These are phyloP conservation scores for Marasmius tenuissimus DNA, from an alignment of 1,284 basidiomycete genomes.

Conservation along the genomic window DNA sequence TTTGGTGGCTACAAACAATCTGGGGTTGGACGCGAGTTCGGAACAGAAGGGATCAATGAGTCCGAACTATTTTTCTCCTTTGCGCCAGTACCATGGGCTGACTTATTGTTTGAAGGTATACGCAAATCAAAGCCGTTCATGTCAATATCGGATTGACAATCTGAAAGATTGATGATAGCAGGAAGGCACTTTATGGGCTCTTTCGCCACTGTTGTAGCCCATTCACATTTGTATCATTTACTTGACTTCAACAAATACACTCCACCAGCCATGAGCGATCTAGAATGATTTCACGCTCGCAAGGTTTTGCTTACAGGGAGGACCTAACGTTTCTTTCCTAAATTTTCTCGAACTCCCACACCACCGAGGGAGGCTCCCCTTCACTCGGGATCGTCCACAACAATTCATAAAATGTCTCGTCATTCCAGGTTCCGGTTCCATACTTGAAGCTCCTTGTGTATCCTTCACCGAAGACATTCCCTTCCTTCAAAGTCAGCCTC, in stretches of 20 bases:
- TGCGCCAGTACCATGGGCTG: not conserved
- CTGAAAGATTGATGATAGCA: not conserved
- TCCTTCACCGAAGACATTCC: constrained; percentile 18
- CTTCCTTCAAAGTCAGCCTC: constrained; percentile 16
- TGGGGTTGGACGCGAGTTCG: not conserved
- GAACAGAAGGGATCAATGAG: not conserved
- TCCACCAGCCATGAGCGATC: too few species aligned
- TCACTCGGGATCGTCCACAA: constrained; percentile 18
- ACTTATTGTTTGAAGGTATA: not conserved
- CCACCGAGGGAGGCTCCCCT: too few species aligned
- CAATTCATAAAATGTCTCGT: constrained; percentile 25
- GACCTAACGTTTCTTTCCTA: too few species aligned
- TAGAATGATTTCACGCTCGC: too few species aligned
- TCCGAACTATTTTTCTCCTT: not conserved
- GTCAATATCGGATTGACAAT: not conserved
- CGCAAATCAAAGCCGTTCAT: not conserved
- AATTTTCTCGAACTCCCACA: too few species aligned
- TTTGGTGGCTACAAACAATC: not conserved
- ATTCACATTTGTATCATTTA: too few species aligned
- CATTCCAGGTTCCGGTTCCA: constrained; percentile 21
- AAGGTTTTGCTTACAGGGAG: too few species aligned
- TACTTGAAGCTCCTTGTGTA: constrained; percentile 17
- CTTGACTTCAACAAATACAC: too few species aligned
- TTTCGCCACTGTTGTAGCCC: too few species aligned
- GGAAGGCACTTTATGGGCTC: too few species aligned